Evolutionary conservation across 768 basidiomycete species (phyloP), one percentile per base, ranked within the genome.

Genomic region (Kwoniella botswanensis): DNA sequence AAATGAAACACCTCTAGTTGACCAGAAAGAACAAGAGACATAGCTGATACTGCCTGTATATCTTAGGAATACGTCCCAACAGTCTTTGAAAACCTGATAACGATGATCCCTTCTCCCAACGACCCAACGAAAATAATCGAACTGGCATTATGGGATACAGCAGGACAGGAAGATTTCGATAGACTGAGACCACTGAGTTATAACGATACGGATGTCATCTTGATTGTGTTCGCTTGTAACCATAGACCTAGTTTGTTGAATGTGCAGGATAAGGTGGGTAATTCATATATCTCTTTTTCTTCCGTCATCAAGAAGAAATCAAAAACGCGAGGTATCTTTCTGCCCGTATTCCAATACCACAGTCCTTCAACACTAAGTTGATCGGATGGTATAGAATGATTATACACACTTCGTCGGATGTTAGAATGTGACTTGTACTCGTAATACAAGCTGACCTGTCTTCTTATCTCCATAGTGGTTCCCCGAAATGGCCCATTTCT

Each of bases 101-200:
- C 80, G 62, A 75, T 75, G 65, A 75, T 82, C 54, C 81, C 81
- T 11, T 80, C 80, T 17, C 81, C 80, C 21, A 71, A 71, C 42
- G 82, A 82, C 56, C 79, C 82, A 2, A 71, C 77, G 2, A 83
- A 82, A 62, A 77, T 73, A 35, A 78, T 83, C 60, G 81, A 81
- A 56, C 61, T 83, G 11, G 79, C 81, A 10, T 87, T 99, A 67
- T 99, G 97, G 97, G 97, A 99, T 88, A 99, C 97, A n/a, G 97
- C 97, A 44, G 97, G 97, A 76, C 97, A 99, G 86, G 97, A 99
- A 85, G 96, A 99, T 86, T 99, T 84, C 63, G 84, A 84, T 60
- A 71, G 84, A 55, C 68, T 84, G 41, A 69, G 84, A 54, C 83
- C 84, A 43, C 67, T 84, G 67, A 78, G 76, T 21, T 84, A 84